Conservation (phyloP, 768 basidiomycete genomes). For the Leucocoprinus sp. region DNA sequence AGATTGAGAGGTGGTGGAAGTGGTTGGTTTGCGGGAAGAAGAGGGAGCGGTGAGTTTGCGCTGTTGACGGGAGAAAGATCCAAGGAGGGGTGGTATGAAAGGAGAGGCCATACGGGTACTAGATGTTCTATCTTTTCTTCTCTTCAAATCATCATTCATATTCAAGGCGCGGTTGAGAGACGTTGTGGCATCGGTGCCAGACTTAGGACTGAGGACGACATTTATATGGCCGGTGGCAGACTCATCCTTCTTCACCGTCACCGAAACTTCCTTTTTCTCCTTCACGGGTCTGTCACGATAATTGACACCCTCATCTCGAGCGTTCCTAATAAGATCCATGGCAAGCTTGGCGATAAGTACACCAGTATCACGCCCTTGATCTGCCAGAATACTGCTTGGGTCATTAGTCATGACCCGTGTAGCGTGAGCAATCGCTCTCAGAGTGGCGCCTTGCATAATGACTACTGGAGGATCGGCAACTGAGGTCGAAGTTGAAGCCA, state of each 20-base stretch:
- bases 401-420: conserved; percentile 85
- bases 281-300: conserved; percentile 37
- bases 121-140: conserved; percentile 22
- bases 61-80: conserved; percentile 48
- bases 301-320: conserved; percentile 54
- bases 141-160: conserved; percentile 23
- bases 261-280: conserved; percentile 33
- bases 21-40: conserved; percentile 14
- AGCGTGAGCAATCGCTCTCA: conserved; percentile 74
- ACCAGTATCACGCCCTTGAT: conserved; percentile 58
- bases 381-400: conserved; percentile 63
- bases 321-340: conserved; percentile 56
- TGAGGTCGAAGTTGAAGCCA: conserved; percentile 14
- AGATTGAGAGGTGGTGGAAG: conserved; percentile 6
- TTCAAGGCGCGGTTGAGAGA: conserved; percentile 41
- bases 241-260: conserved; percentile 13
- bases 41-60: conserved; percentile 25
- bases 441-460: conserved; percentile 49
- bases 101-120: conserved; percentile 28
- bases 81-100: conserved; percentile 52
- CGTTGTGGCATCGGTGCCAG: conserved; percentile 35
- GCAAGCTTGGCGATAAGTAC: conserved; percentile 57
- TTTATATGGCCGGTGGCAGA: conserved; percentile 26
- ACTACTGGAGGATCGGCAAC: conserved; percentile 20
- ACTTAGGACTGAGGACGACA: conserved; percentile 34